Conservation (phyloP, 306 rosid genomes). For the Senna tora region DNA sequence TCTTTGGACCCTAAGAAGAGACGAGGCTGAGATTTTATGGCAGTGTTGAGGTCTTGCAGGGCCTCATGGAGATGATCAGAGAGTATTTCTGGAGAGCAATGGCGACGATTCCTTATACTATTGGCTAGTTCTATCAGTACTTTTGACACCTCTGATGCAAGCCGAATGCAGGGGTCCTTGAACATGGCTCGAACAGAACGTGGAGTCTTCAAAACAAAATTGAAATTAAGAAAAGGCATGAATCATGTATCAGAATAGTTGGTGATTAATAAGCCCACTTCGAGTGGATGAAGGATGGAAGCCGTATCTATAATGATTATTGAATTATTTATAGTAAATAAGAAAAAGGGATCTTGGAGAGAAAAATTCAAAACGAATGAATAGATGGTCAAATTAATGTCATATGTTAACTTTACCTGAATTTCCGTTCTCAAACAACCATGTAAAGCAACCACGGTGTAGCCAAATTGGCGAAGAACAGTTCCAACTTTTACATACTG, state of each 20-base stretch:
- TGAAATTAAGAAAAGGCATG: neutral
- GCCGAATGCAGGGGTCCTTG: constrained; percentile 83
- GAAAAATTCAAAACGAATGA: no score
- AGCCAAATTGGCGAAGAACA: constrained; percentile 93
- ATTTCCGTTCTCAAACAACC: constrained; percentile 90
- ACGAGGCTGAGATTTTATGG: constrained; percentile 91
- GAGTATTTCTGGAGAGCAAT: constrained; percentile 90
- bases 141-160: constrained; percentile 80
- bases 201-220: constrained; percentile 62
- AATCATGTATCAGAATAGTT: no score
- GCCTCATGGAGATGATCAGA: constrained; percentile 96
- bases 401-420: constrained; percentile 54
- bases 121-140: constrained; percentile 73
- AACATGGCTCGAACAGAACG: constrained; percentile 70
- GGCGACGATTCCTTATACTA: constrained; percentile 77
- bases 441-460: constrained; percentile 88
- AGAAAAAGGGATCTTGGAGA: no score
- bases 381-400: neutral
- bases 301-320: no score
- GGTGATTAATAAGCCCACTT: no score
- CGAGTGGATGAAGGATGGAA: no score
- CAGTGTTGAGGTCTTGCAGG: constrained; percentile 76
- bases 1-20: constrained; percentile 84
- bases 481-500: constrained; percentile 87
- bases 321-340: no score